Evolutionary conservation across 306 rosid genomes (phyloP).

Genomic region (Cucumis cinereus): DNA sequence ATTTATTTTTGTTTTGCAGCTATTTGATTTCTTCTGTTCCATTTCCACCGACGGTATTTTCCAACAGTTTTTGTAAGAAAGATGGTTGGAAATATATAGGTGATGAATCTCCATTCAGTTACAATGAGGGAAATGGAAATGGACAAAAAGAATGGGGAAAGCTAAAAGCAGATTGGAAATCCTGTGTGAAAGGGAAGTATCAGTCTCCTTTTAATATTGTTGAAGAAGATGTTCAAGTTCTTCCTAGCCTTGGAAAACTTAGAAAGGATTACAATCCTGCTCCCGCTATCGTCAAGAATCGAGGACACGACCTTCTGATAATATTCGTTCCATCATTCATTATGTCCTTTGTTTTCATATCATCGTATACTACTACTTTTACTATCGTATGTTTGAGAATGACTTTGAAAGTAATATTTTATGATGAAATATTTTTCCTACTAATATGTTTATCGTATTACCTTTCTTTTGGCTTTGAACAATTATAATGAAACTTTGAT

Average conservation of each 20-base stretch:
- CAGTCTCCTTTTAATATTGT: slow-evolving; percentile 81
- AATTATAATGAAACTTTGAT: too few relatives aligned
- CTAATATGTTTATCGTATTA: too few relatives aligned
- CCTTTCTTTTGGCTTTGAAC: too few relatives aligned
- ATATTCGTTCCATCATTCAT: not conserved
- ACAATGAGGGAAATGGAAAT: slow-evolving; percentile 28
- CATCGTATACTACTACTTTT: not conserved
- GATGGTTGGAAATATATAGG: slow-evolving; percentile 7
- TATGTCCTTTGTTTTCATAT: fast-evolving
- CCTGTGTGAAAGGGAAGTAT: slow-evolving; percentile 39
- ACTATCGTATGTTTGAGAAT: not conserved
- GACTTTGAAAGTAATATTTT: not conserved
- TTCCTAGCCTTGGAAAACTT: slow-evolving; percentile 37
- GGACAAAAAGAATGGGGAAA: slow-evolving; percentile 65
- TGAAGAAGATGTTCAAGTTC: slow-evolving; percentile 20
- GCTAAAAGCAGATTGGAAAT: slow-evolving; percentile 50
- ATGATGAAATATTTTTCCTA: too few relatives aligned
- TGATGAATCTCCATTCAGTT: slow-evolving; percentile 26
- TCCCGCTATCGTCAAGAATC: slow-evolving; percentile 46
- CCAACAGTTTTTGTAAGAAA: too few relatives aligned
- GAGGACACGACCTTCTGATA: slow-evolving; percentile 56
- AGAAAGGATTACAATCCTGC: slow-evolving; percentile 36
- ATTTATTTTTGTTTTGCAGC: too few relatives aligned
- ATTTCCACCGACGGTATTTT: too few relatives aligned
- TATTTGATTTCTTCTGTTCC: too few relatives aligned